Percentiles rank a stretch among this genome's conserved stretches.
Evolutionary conservation across 257 asterid genomes (phyloP).

Genomic region (Solanum sejunctum): DNA sequence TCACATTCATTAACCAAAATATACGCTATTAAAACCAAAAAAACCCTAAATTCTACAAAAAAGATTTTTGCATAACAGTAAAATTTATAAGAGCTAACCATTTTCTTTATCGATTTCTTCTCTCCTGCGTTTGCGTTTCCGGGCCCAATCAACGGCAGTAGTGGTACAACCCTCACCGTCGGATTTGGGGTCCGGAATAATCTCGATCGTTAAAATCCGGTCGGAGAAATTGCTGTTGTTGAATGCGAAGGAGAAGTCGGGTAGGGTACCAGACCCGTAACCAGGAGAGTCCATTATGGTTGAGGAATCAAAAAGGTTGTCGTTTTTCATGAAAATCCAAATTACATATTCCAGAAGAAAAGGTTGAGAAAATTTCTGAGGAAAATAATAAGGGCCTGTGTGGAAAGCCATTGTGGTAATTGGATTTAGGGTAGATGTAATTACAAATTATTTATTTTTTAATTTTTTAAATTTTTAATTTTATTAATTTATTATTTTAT

Average conservation of each 20-base stretch:
- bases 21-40: neutral
- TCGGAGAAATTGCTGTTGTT: constrained; percentile 70
- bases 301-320: neutral
- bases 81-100: neutral
- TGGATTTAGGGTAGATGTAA: too few species aligned
- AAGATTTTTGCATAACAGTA: neutral
- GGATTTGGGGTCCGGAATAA: constrained; percentile 38
- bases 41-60: neutral
- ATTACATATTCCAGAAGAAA: neutral
- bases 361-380: neutral
- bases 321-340: neutral
- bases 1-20: neutral
- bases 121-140: neutral
- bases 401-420: too few species aligned
- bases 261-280: constrained; percentile 11
- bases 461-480: too few species aligned
- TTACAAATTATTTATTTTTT: too few species aligned
- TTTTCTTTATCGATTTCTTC: neutral
- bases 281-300: constrained; percentile 17
- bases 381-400: neutral
- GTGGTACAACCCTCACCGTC: constrained; percentile 20
- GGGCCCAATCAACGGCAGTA: constrained; percentile 17
- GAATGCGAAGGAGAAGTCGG: constrained; percentile 60
- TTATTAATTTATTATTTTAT: too few species aligned
- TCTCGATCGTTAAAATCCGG: constrained; percentile 57